Conservation (phyloP, 805 yeast genomes). For the Hemisphaericaspora nanyangensis region DNA sequence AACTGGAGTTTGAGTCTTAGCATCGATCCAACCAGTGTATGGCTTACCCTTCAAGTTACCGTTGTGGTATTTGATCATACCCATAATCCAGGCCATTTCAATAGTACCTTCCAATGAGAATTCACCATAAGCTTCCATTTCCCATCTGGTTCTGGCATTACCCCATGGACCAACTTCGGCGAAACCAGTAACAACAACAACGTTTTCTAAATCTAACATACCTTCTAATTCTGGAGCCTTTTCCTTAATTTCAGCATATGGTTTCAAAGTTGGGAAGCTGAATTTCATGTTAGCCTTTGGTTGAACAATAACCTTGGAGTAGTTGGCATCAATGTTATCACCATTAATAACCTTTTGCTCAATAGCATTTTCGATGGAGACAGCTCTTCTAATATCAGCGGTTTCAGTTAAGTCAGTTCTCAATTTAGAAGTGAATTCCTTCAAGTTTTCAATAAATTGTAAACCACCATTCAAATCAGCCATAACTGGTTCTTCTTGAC, state of each 20-base stretch:
- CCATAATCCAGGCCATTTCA: conserved; percentile 99
- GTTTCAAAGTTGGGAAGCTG: conserved; percentile 84
- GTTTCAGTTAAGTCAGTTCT: conserved; percentile 76
- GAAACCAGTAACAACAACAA: conserved; percentile 95
- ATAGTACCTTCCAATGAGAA: conserved; percentile 96
- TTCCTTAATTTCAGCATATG: conserved; percentile 68
- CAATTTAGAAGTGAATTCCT: conserved; percentile 76
- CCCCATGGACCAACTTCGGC: conserved; percentile 99
- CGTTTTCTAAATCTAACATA: conserved; percentile 85
- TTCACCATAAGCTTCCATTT: conserved; percentile 94
- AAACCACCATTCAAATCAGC: conserved; percentile 99
- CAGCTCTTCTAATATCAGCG: conserved; percentile 92
- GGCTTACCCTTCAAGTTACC: conserved; percentile 87
- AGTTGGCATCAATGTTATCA: conserved; percentile 82
- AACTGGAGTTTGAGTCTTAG: conserved; percentile 87
- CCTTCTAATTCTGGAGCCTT: conserved; percentile 78
- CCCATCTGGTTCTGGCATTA: conserved; percentile 98
- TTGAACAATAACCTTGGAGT: conserved; percentile 68
- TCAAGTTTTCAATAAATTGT: conserved; percentile 87
- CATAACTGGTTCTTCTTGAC: conserved; percentile 92
- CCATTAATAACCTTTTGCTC: conserved; percentile 87
- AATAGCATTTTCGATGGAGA: conserved; percentile 85
- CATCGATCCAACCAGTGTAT: conserved; percentile 96
- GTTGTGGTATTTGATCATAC: conserved; percentile 90
- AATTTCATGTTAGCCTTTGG: conserved; percentile 95